Evolutionary conservation across 176 grass and related monocot genomes (phyloP), one percentile per base, ranked within the genome.

Genomic region (Carex kokanica): DNA sequence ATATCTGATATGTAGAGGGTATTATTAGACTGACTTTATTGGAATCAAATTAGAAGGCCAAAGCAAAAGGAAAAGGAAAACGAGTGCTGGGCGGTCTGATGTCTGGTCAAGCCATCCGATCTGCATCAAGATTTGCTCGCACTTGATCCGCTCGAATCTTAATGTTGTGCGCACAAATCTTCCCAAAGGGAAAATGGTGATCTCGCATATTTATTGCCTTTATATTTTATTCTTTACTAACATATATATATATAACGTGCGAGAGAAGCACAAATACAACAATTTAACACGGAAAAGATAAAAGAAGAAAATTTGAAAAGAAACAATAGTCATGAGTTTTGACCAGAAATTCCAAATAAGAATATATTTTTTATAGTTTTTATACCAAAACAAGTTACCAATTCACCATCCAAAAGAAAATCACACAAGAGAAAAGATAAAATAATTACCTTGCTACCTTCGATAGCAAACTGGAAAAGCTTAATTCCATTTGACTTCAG

Each of bases 391-490:
- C 20, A 75, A 75, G 7, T 55, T 78, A 56, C 24, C 24, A 78
- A 60, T 36, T 24, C 12, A 41, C 55, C 6, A 12, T 8, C 1
- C 24, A 57, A 13, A 21, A 31, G 62, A 64, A 17, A 58, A 77
- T 21, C 40, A 68, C 31, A 43, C 6, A 18, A 38, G 12, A 52
- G 2, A 11, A 78, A 65, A 36, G 64, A 61, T 16, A 17, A 17
- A n/a, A 29, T 43, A 59, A 18, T 66, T 90, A 97, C 94, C 94
- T 97, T 97, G 80, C 78, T 78, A 8, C 89, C 91, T 72, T 93
- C 89, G 56, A 97, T 97, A 5, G 87, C 87, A 72, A 93, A 91
- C 25, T 97, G 91, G 84, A 90, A 90, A 71, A 97, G 90, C 84
- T 88, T 65, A 53, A 97, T 90, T 23, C 86, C 87, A 86, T 89